Conservation (phyloP, 495 filamentous ascomycete species). For the Schizothecium vesticola region DNA sequence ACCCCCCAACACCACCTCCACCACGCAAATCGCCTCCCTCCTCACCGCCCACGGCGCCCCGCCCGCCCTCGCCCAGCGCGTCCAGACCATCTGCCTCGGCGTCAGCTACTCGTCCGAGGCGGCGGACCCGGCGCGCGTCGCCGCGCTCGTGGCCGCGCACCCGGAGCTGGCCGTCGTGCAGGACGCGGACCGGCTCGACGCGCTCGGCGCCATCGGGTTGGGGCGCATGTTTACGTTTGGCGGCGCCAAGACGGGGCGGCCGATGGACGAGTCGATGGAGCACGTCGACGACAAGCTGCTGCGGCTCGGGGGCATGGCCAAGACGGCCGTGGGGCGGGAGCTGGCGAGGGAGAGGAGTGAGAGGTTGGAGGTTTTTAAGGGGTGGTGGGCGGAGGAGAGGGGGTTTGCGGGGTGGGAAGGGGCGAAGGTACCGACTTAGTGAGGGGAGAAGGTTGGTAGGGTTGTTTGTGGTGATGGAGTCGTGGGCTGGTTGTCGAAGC, state of each 20-base stretch:
- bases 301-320: constrained; percentile 72
- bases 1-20: constrained; percentile 32
- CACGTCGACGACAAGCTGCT: constrained; percentile 80
- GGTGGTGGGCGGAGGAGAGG: constrained; percentile 70
- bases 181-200: constrained; percentile 86
- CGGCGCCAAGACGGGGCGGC: constrained; percentile 50
- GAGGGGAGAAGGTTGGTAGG: too few species aligned
- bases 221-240: constrained; percentile 73
- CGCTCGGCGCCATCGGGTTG: constrained; percentile 79
- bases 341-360: constrained; percentile 62
- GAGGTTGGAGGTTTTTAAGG: constrained; percentile 56
- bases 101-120: constrained; percentile 76
- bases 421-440: too few species aligned
- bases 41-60: constrained; percentile 54
- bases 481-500: too few species aligned
- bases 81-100: constrained; percentile 64
- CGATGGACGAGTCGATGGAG: constrained; percentile 58
- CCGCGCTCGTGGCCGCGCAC: constrained; percentile 47
- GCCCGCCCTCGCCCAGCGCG: constrained; percentile 49
- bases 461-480: background rate
- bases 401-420: constrained; percentile 15
- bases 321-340: constrained; percentile 64
- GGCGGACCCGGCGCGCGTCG: constrained; percentile 50
- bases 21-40: constrained; percentile 44
- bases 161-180: constrained; percentile 81